Conservation (phyloP, 208 protist genomes). For the Acanthamoeba healyi region DNA sequence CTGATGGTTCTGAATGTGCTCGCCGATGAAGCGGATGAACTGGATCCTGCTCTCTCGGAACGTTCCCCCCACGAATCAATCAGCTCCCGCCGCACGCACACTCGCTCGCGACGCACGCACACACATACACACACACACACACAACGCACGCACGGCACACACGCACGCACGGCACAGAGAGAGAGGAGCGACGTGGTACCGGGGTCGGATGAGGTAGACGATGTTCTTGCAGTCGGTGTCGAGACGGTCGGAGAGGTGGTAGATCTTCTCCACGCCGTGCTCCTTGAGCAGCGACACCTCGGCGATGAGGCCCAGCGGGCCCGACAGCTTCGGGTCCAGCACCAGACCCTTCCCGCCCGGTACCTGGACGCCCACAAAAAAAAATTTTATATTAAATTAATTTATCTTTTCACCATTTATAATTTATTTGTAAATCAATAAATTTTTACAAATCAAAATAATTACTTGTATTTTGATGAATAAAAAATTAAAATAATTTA, state of each 20-base stretch:
- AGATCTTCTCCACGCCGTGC: slow-evolving; percentile 90
- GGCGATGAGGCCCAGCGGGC: slow-evolving; percentile 86
- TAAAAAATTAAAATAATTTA: neutral
- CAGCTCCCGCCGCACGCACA: no score
- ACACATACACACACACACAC: neutral
- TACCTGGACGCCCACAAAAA: neutral
- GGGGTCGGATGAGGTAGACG: slow-evolving; percentile 89
- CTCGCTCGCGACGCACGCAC: no score
- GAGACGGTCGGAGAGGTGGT: slow-evolving; percentile 81
- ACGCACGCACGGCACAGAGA: neutral
- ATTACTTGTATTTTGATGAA: neutral
- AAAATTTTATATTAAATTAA: neutral
- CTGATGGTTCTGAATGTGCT: slow-evolving; percentile 77
- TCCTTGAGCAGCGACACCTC: slow-evolving; percentile 86
- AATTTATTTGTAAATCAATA: neutral
- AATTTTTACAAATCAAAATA: neutral
- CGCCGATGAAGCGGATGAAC: slow-evolving; percentile 79
- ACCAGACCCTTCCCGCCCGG: slow-evolving; percentile 87
- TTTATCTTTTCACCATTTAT: neutral
- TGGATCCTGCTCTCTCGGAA: slow-evolving; percentile 8
- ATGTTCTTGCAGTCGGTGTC: slow-evolving; percentile 84
- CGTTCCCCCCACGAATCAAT: no score
- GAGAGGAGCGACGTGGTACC: slow-evolving; percentile 13
- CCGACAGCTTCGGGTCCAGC: slow-evolving; percentile 87
- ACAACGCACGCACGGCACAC: neutral